phyloP scores from a whole-genome alignment of 352 stramenopile genomes.

The Elongisporangium undulatum region DNA sequence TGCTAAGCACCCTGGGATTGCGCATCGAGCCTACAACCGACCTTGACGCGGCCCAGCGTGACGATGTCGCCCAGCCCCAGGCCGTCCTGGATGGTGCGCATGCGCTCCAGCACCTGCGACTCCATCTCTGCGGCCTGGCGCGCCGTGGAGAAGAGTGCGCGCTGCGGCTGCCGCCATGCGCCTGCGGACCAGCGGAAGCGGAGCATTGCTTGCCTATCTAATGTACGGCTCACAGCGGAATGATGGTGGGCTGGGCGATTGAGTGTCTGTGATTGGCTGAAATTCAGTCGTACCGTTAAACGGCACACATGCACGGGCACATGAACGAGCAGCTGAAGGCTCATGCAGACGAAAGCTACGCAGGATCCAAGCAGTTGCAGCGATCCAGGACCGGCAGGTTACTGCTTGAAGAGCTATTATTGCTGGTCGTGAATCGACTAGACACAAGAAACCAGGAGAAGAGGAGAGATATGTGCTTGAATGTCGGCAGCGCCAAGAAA shows the following conservation, averaged over 20 bases:
- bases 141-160: conserved; percentile 39
- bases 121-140: conserved; percentile 66
- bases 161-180: conserved; percentile 4
- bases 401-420: too few relatives aligned
- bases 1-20: conserved; percentile 1
- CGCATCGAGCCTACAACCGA: conserved; percentile 17
- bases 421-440: too few relatives aligned
- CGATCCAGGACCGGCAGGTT: too few relatives aligned
- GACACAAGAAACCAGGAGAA: too few relatives aligned
- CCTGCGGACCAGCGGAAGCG: background rate
- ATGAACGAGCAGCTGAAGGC: too few relatives aligned
- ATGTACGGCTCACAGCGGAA: background rate
- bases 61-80: conserved; percentile 74
- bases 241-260: background rate
- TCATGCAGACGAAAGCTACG: too few relatives aligned
- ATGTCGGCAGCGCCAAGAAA: too few relatives aligned
- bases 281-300: background rate
- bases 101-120: conserved; percentile 67
- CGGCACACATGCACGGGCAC: too few relatives aligned
- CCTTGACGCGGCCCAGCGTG: conserved; percentile 75
- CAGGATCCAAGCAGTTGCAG: too few relatives aligned
- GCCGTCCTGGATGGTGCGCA: conserved; percentile 65
- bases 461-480: too few relatives aligned
- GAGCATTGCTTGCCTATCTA: background rate
- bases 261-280: conserved; percentile 7